Percentiles rank a stretch among this genome's conserved stretches.
Evolutionary conservation across 768 basidiomycete genomes (phyloP).

Genomic region (Trametes cinnabarina): DNA sequence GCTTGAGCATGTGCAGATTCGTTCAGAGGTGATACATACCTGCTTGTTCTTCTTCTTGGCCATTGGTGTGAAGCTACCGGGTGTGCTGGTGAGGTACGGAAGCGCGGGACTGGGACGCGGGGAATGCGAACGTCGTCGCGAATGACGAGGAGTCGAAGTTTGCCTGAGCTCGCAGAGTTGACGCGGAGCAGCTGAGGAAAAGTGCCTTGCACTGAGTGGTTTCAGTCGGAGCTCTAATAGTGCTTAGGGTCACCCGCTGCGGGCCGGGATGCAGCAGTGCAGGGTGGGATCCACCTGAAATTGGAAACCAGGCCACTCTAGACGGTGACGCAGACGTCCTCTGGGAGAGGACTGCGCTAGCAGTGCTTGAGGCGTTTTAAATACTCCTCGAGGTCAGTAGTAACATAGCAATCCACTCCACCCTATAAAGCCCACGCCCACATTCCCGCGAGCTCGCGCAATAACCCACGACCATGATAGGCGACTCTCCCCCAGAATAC

Average conservation of each 20-base stretch:
- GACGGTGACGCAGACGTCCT: too few relatives aligned
- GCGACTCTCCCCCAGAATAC: conserved; percentile 44
- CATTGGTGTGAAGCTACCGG: conserved; percentile 30
- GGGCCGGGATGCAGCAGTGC: too few relatives aligned
- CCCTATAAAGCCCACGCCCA: background rate
- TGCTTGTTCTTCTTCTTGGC: conserved; percentile 57
- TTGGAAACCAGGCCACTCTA: too few relatives aligned
- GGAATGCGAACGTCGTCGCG: conserved; percentile 2
- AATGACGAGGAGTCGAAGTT: background rate
- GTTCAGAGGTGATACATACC: conserved; percentile 25
- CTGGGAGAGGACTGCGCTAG: too few relatives aligned
- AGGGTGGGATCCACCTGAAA: too few relatives aligned
- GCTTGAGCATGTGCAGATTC: conserved; percentile 9
- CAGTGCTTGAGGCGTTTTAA: too few relatives aligned
- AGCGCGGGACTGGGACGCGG: background rate
- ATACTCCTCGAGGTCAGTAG: conserved; percentile 8
- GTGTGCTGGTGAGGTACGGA: background rate
- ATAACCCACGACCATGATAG: conserved; percentile 27
- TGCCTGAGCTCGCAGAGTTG: background rate
- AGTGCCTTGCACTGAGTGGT: too few relatives aligned
- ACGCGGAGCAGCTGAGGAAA: background rate
- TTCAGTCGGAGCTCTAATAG: background rate
- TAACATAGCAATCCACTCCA: background rate
- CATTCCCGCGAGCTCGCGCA: background rate
- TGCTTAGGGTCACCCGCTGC: too few relatives aligned